Evolutionary conservation across 768 basidiomycete species (phyloP).

Genomic region (Mycena chlorophos): DNA sequence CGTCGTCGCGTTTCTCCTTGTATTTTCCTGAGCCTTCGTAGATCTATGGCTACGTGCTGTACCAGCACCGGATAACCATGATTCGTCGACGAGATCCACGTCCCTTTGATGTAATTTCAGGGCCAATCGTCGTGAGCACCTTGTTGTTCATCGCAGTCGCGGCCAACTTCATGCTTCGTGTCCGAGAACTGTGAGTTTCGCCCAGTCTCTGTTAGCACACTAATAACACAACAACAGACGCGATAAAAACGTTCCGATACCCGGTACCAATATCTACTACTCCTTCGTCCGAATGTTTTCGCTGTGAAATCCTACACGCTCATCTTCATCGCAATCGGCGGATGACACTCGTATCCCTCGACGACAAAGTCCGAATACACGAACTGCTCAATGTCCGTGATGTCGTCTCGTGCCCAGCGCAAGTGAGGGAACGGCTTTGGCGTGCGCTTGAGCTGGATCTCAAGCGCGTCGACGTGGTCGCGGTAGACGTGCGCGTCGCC

Average conservation of each 20-base stretch:
- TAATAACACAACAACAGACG: slow-evolving; percentile 25
- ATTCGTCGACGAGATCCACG: slow-evolving; percentile 88
- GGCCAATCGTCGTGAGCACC: slow-evolving; percentile 80
- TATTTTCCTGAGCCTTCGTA: slow-evolving; percentile 28
- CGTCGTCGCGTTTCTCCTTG: slow-evolving; percentile 16
- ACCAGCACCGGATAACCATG: slow-evolving; percentile 86
- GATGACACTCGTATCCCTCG: slow-evolving; percentile 83
- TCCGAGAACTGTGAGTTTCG: slow-evolving; percentile 57
- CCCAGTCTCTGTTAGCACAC: neutral
- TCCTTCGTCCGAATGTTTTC: slow-evolving; percentile 1
- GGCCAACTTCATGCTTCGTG: slow-evolving; percentile 84
- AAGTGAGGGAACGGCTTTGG: slow-evolving; percentile 86
- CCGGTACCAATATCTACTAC: slow-evolving; percentile 27
- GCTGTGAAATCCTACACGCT: slow-evolving; percentile 55
- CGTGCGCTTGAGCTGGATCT: slow-evolving; percentile 74
- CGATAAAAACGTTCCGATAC: slow-evolving; percentile 37
- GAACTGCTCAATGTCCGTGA: slow-evolving; percentile 79
- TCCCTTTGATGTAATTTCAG: slow-evolving; percentile 74
- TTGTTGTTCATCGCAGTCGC: slow-evolving; percentile 86
- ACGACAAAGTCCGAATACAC: slow-evolving; percentile 78
- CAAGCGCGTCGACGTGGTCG: slow-evolving; percentile 87
- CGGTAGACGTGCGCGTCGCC: slow-evolving; percentile 97
- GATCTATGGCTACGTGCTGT: slow-evolving; percentile 85
- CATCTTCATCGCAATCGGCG: slow-evolving; percentile 94
- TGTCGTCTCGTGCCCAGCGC: slow-evolving; percentile 63